A percentile compares a stretch with the other conserved stretches of the same genome.
phyloP scores from a whole-genome alignment of 192 early-diverging fungal genomes.

The Powellomyces hirtus region DNA sequence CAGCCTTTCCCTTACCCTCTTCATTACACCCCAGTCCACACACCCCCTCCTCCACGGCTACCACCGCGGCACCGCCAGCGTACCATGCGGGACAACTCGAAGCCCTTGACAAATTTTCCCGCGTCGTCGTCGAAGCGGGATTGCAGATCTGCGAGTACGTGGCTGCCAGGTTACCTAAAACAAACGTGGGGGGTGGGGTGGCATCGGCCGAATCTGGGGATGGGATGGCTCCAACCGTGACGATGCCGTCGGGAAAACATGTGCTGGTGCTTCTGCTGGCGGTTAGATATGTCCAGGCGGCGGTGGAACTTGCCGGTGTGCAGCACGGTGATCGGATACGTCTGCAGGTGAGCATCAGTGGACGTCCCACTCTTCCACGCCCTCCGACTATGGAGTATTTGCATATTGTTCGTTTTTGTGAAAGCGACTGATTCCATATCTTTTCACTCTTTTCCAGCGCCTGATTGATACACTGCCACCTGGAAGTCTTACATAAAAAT shows the following conservation, averaged over 20 bases:
- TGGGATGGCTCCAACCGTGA: neutral
- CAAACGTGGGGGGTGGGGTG: neutral
- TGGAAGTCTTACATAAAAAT: no score
- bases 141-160: conserved; percentile 21
- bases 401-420: no score
- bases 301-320: neutral
- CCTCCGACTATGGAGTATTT: no score
- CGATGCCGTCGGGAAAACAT: neutral
- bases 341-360: no score
- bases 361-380: no score
- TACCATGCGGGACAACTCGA: neutral
- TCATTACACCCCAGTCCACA: neutral
- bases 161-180: conserved; percentile 1
- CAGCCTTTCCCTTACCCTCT: no score
- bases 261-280: neutral
- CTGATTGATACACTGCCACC: no score
- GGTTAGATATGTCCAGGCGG: neutral
- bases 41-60: neutral
- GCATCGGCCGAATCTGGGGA: neutral
- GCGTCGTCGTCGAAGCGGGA: conserved; percentile 14
- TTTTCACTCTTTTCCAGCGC: no score
- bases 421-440: no score
- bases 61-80: neutral
- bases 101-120: neutral
- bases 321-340: neutral